Percentiles rank a stretch among this genome's conserved stretches.
phyloP scores from a whole-genome alignment of 2,329 filamentous ascomycete genomes.

The Dryadomyces quercus-mongolicae region DNA sequence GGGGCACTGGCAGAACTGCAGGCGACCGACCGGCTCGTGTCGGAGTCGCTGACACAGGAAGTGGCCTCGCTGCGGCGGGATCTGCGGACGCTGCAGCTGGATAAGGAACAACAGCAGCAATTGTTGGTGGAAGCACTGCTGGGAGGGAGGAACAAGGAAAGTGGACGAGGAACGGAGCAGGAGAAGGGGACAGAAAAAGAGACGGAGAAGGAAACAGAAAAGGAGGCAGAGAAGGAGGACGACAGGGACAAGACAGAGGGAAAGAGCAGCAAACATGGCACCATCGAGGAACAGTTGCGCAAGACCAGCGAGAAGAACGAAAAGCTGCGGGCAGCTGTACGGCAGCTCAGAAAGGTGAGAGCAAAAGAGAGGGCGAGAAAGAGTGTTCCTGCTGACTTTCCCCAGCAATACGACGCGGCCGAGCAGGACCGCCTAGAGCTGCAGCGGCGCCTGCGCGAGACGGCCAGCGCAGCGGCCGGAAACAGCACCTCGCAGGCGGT shows the following conservation, averaged over 20 bases:
- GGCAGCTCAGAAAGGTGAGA: slow-evolving; percentile 48
- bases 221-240: not conserved
- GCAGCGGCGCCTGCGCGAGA: slow-evolving; percentile 23
- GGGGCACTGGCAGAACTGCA: slow-evolving; percentile 47
- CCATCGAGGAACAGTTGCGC: slow-evolving; percentile 21
- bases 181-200: slow-evolving; percentile 15
- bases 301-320: slow-evolving; percentile 42
- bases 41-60: slow-evolving; percentile 44
- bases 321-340: slow-evolving; percentile 42
- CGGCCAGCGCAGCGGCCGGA: slow-evolving; percentile 27
- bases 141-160: slow-evolving; percentile 47
- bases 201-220: not conserved
- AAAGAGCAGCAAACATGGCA: slow-evolving; percentile 9
- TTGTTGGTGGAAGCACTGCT: slow-evolving; percentile 49
- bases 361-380: not conserved
- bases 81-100: slow-evolving; percentile 33
- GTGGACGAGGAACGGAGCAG: slow-evolving; percentile 22
- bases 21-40: slow-evolving; percentile 45
- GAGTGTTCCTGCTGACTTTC: not conserved
- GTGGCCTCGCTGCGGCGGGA: slow-evolving; percentile 42
- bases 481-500: slow-evolving; percentile 33
- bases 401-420: slow-evolving; percentile 45
- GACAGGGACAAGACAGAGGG: not conserved
- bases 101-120: slow-evolving; percentile 44
- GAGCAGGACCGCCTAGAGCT: slow-evolving; percentile 36